A percentile compares a stretch with the other conserved stretches of the same genome.
Evolutionary conservation across 305 asterid genomes (phyloP).

Genomic region (Fraxinus latifolia): DNA sequence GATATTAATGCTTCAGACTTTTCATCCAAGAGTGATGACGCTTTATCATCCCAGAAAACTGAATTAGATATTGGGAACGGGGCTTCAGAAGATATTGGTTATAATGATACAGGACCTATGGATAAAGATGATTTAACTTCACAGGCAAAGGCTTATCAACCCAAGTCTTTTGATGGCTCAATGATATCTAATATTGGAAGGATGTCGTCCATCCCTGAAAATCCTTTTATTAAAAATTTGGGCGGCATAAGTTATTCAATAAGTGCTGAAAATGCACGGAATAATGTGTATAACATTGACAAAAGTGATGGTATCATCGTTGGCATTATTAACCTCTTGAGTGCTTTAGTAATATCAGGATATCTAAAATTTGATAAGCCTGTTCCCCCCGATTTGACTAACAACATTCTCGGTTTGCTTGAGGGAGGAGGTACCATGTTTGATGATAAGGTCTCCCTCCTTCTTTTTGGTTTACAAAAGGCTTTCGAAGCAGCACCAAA

Average conservation of each 20-base stretch:
- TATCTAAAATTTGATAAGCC: slow-evolving; percentile 75
- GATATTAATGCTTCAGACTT: slow-evolving; percentile 56
- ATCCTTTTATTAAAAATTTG: slow-evolving; percentile 53
- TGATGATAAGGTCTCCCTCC: slow-evolving; percentile 97
- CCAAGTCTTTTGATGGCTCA: slow-evolving; percentile 35
- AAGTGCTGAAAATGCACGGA: slow-evolving; percentile 96
- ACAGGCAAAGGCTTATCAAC: slow-evolving; percentile 44
- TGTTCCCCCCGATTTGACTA: slow-evolving; percentile 64
- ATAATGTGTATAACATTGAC: slow-evolving; percentile 88
- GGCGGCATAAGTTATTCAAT: slow-evolving; percentile 86
- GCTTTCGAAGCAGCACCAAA: slow-evolving; percentile 97
- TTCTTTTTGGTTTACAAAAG: slow-evolving; percentile 87
- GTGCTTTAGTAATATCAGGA: slow-evolving; percentile 83
- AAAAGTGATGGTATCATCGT: slow-evolving; percentile 77
- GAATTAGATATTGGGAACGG: slow-evolving; percentile 32
- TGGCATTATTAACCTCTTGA: slow-evolving; percentile 78
- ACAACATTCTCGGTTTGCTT: slow-evolving; percentile 66
- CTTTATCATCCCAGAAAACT: slow-evolving; percentile 33
- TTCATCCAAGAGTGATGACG: slow-evolving; percentile 37
- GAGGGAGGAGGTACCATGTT: slow-evolving; percentile 99
- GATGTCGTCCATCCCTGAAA: slow-evolving; percentile 62
- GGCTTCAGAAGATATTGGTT: slow-evolving; percentile 31
- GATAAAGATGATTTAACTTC: slow-evolving; percentile 43
- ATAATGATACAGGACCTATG: slow-evolving; percentile 35
- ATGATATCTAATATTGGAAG: slow-evolving; percentile 44